Evolutionary conservation across 139 green algal species (phyloP), one percentile per base, ranked within the genome.

Genomic region (Ettlia oleoabundans): DNA sequence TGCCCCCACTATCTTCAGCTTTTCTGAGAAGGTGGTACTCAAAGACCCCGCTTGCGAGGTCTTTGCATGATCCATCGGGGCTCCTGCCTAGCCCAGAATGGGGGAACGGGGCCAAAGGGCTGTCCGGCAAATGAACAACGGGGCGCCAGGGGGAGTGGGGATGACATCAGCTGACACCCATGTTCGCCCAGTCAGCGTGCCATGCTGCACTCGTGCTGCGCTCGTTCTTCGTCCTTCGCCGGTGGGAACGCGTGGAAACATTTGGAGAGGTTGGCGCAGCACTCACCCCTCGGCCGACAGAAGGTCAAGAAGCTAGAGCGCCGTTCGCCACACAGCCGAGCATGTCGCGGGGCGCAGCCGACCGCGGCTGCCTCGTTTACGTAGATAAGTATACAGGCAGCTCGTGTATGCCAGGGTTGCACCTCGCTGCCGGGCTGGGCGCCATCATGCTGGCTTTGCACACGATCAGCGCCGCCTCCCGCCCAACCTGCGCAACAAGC

Each of bases 291-390:
- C n/a, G n/a, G n/a, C n/a, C n/a, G n/a, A n/a, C n/a, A n/a, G n/a
- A n/a, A n/a, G n/a, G n/a, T n/a, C 13, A 58, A 15, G 47, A 15
- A 58, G 15, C 47, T 15, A 58, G 47, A 58, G 13, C 47, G 70
- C 6, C 42, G 24, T 28, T 53, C 38, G 13, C 42, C 24, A n/a
- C n/a, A 53, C 9, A 53, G 32, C n/a, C 26, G 15, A 71, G 33
- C 33, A 88, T 88, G 84, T 78, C 68, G 53, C 58, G 78, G 5
- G 22, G 28, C 32, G 80, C 85, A 13, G 85, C 85, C 19, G 85
- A 88, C 21, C 38, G 70, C 15, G 85, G 85, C 18, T 64, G 85
- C 38, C 74, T 89, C 38, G 70, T 89, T 3, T 89, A 89, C 80
- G 65, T 83, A 5, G 80, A 62, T 81, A 69, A 58, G 74, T 81